phyloP scores from a whole-genome alignment of 257 asterid genomes.

The Salvia hispanica region DNA sequence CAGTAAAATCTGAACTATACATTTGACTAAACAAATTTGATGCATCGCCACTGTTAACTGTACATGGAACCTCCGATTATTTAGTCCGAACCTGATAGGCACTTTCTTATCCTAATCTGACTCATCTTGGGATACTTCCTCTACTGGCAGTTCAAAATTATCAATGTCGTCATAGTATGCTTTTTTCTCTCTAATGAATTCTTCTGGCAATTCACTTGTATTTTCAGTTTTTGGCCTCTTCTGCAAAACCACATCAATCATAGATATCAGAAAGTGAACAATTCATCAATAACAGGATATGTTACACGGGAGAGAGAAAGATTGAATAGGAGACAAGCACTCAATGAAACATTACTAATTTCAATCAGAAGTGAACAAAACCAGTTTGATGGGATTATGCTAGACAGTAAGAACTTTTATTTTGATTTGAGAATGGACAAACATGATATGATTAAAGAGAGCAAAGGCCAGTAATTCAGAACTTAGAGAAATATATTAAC shows the following conservation, averaged over 20 bases:
- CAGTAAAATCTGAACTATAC: neutral
- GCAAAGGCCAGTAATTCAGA: conserved; percentile 14
- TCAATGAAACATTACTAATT: neutral
- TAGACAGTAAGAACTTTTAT: neutral
- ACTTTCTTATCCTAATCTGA: conserved; percentile 40
- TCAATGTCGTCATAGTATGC: conserved; percentile 76
- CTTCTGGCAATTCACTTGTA: conserved; percentile 44
- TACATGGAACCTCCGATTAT: conserved; percentile 35
- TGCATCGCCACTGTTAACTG: conserved; percentile 28
- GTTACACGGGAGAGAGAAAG: neutral
- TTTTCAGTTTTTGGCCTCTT: conserved; percentile 34
- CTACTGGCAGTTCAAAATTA: conserved; percentile 68
- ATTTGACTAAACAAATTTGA: neutral
- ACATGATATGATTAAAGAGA: conserved; percentile 1
- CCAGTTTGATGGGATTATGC: neutral
- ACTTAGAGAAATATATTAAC: neutral
- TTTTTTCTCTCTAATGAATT: conserved; percentile 55
- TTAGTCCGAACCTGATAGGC: conserved; percentile 20
- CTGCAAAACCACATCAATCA: conserved; percentile 48
- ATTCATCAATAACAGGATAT: neutral
- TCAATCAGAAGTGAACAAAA: neutral
- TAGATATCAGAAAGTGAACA: conserved; percentile 4
- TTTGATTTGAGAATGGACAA: neutral
- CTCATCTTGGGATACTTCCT: conserved; percentile 58
- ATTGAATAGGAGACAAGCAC: neutral